Percentiles rank a stretch among this genome's conserved stretches.
Conservation (phyloP, 2,329 filamentous ascomycete species). For the Sclerotinia nivalis region DNA sequence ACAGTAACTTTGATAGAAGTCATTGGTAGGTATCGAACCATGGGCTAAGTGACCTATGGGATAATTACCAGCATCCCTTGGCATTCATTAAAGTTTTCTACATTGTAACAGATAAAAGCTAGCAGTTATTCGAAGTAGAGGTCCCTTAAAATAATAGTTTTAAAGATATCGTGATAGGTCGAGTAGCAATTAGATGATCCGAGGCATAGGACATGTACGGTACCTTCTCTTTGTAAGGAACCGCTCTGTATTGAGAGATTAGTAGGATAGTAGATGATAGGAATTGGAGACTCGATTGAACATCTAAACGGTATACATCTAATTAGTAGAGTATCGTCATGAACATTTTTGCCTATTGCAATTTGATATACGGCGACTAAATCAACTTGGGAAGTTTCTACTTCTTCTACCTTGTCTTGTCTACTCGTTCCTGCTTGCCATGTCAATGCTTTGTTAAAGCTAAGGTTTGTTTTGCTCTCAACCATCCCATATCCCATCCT, state of each 20-base stretch:
- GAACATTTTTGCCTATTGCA: neutral
- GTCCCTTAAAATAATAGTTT: too few species aligned
- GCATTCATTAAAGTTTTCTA: neutral
- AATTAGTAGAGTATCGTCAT: too few species aligned
- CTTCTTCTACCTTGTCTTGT: neutral
- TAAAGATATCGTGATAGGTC: neutral
- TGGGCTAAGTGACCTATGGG: neutral
- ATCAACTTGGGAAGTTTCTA: neutral
- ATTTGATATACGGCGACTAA: neutral
- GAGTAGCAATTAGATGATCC: neutral
- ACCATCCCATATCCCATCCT: neutral
- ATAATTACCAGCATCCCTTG: neutral
- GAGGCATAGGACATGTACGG: neutral
- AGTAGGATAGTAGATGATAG: neutral
- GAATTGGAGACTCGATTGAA: neutral
- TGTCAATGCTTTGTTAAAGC: neutral
- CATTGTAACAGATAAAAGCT: neutral
- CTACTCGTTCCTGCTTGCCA: constrained; percentile 1
- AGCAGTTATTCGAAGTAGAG: too few species aligned
- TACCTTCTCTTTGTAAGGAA: too few species aligned
- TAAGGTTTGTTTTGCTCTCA: neutral
- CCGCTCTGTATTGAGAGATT: neutral
- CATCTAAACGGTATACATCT: neutral
- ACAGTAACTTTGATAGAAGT: neutral
- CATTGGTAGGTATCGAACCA: neutral